Evolutionary conservation across 352 stramenopile genomes (phyloP), one percentile per base, ranked within the genome.

Genomic region (Globisporangium solare): DNA sequence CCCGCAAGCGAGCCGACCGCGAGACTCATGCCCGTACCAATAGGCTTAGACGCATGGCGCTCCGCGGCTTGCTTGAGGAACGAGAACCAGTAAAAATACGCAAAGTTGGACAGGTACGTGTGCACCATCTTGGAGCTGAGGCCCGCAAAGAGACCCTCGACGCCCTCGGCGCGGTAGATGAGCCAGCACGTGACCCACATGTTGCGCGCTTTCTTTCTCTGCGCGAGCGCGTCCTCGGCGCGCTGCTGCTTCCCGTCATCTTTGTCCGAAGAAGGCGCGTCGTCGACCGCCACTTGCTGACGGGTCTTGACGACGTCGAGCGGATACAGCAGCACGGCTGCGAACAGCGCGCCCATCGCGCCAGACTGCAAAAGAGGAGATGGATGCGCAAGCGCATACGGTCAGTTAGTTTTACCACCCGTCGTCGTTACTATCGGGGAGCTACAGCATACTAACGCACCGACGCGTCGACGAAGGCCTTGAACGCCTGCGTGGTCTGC

Each of bases 11-110:
- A 83, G n/a, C 82, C 86, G 24, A 92, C 71, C 24, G 89, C 58
- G 50, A 95, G 63, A 65, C 87, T 94, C 58, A 83, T 73, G 20
- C 75, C 71, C 13, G 82, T 90, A 50, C 76, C 75, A 40, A 87
- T 73, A 24, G 68, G 58, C 51, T 67, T 71, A 22, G 56, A 67
- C 47, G 67, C 69, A 20, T 72, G 74, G n/a, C 71, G 71, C 64
- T 82, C 79, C n/a, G 77, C 71, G 0, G 68, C 67, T 32, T 72
- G 67, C 62, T 90, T 89, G 56, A 92, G 78, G 60, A 88, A 87
- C 52, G 82, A 85, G 58, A 90, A 92, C 76, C 82, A 92, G 66
- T 92, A 92, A 55, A 92, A 92, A 66, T 90, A 92, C 47, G 74
- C 80, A 63, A 92, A 92, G 64, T 87, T 90, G 49, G 79, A 86